These are phyloP conservation scores for Malassezia furfur DNA, from an alignment of 1,284 basidiomycete species.

Conservation along the genomic window DNA sequence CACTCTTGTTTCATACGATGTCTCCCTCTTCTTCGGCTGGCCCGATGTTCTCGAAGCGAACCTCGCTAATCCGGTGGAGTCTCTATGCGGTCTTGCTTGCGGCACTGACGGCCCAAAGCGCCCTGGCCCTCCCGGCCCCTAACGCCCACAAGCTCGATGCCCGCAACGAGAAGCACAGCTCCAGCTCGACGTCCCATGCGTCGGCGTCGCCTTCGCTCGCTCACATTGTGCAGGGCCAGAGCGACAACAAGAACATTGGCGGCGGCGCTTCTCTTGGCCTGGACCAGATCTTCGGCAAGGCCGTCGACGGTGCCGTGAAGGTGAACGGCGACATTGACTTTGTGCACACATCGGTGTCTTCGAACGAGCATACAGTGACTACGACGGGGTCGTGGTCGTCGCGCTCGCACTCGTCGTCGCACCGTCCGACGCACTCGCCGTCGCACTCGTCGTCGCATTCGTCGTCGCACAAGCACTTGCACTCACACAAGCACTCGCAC, in stretches of 20 bases:
- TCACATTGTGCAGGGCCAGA: background rate
- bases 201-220: background rate
- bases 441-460: background rate
- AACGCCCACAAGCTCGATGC: background rate
- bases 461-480: background rate
- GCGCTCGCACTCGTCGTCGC: background rate
- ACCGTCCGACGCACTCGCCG: background rate
- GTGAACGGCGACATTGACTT: background rate
- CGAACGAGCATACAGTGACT: background rate
- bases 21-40: constrained; percentile 7
- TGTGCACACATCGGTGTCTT: background rate
- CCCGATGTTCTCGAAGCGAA: constrained; percentile 7
- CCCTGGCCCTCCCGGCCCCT: background rate
- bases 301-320: background rate
- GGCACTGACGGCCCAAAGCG: background rate
- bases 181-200: background rate
- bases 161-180: background rate
- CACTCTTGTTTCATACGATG: constrained; percentile 3
- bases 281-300: background rate
- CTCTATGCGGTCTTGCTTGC: constrained; percentile 5
- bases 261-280: background rate
- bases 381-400: background rate
- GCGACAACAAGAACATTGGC: background rate
- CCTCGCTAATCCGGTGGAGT: constrained; percentile 10
- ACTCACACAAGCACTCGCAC: background rate